Percentiles rank a stretch among this genome's conserved stretches.
These are phyloP conservation scores for Rickenella mellea DNA, from an alignment of 768 basidiomycete genomes.

Conservation along the genomic window DNA sequence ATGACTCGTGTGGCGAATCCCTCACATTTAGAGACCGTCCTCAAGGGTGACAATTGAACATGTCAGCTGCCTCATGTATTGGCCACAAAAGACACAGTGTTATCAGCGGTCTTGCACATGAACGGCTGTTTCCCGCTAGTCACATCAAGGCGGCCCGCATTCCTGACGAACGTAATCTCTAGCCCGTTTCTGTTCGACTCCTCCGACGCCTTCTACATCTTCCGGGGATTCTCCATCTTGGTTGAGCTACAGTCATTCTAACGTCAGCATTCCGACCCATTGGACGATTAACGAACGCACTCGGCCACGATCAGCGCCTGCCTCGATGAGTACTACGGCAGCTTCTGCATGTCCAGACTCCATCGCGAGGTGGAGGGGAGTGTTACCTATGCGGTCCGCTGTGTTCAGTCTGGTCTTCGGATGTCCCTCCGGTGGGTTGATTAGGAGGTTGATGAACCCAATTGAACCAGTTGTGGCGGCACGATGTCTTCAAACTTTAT, in stretches of 20 bases:
- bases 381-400: slow-evolving; percentile 82
- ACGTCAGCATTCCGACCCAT: background rate
- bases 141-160: slow-evolving; percentile 61
- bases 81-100: too few relatives aligned
- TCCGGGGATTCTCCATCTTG: slow-evolving; percentile 82
- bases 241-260: slow-evolving; percentile 74
- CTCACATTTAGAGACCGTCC: too few relatives aligned
- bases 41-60: too few relatives aligned
- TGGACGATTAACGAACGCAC: slow-evolving; percentile 35
- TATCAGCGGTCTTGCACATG: too few relatives aligned
- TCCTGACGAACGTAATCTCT: slow-evolving; percentile 64
- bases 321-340: slow-evolving; percentile 86
- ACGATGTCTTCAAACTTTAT: slow-evolving; percentile 55
- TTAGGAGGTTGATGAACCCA: slow-evolving; percentile 79
- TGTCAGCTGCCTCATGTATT: too few relatives aligned
- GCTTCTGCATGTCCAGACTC: slow-evolving; percentile 91
- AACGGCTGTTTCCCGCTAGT: too few relatives aligned
- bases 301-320: slow-evolving; percentile 85
- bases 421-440: slow-evolving; percentile 70
- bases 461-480: slow-evolving; percentile 93
- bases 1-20: too few relatives aligned
- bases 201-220: slow-evolving; percentile 84
- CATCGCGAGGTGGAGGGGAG: slow-evolving; percentile 94
- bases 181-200: slow-evolving; percentile 74
- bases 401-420: slow-evolving; percentile 81